Percentiles rank a stretch among this genome's conserved stretches.
Conservation (phyloP, 2,329 filamentous ascomycete species). For the Colletotrichum lentis region DNA sequence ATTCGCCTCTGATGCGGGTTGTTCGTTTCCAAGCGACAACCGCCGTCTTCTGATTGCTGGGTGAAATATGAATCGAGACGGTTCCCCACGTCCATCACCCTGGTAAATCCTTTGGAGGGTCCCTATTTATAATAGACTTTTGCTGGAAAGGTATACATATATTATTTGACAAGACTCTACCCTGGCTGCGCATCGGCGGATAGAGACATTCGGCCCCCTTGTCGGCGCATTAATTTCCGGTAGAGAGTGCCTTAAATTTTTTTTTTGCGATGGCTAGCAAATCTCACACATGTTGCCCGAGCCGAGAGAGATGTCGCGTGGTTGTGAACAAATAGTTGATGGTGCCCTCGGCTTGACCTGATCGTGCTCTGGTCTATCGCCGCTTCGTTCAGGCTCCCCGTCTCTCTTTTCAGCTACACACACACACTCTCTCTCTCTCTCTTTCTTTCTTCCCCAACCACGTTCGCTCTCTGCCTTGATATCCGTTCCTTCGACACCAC, state of each 20-base stretch:
- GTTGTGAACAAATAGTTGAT: slow-evolving; percentile 16
- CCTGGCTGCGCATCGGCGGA: not conserved
- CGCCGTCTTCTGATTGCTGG: slow-evolving; percentile 12
- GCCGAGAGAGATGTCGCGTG: not conserved
- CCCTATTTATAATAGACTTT: slow-evolving; percentile 7
- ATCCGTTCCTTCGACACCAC: slow-evolving; percentile 11
- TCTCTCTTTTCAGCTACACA: too few relatives aligned
- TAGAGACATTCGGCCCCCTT: not conserved
- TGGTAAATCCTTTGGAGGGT: not conserved
- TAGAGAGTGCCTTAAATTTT: too few relatives aligned
- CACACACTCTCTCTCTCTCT: too few relatives aligned
- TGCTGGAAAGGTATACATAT: slow-evolving; percentile 12
- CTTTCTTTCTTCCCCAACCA: not conserved
- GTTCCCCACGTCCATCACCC: slow-evolving; percentile 11
- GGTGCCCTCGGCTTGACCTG: not conserved
- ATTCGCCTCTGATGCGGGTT: not conserved
- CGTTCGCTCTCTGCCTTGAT: slow-evolving; percentile 8
- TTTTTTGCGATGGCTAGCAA: not conserved
- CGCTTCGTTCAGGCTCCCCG: not conserved
- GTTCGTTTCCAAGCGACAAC: not conserved
- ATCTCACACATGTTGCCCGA: not conserved
- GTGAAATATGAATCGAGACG: not conserved
- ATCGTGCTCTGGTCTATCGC: not conserved
- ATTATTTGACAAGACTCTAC: slow-evolving; percentile 17
- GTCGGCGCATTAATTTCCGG: not conserved